phyloP scores from a whole-genome alignment of 192 early-diverging fungal species.

The Coemansia sp. region DNA sequence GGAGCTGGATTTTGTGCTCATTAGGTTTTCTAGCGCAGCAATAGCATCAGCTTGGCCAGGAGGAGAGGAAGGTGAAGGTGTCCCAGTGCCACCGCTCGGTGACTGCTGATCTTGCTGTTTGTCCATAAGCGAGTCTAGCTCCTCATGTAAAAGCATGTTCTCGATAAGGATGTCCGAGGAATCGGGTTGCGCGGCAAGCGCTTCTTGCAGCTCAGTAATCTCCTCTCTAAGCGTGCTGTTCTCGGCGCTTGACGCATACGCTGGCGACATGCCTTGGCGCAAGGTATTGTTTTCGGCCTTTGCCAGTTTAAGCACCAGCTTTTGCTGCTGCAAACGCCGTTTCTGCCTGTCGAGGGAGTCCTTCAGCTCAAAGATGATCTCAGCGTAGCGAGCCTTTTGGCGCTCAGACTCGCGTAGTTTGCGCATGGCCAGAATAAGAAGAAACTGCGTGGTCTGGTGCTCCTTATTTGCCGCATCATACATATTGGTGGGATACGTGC shows the following conservation, averaged over 20 bases:
- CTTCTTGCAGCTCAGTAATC: constrained; percentile 32
- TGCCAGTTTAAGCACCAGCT: constrained; percentile 42
- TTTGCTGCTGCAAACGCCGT: constrained; percentile 46
- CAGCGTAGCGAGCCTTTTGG: constrained; percentile 52
- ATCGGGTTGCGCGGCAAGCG: constrained; percentile 45
- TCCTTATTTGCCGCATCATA: constrained; percentile 17
- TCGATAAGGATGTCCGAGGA: constrained; percentile 43
- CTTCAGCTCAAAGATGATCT: constrained; percentile 54
- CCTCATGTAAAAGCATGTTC: constrained; percentile 41
- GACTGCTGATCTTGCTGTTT: constrained; percentile 2
- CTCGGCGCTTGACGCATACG: constrained; percentile 33
- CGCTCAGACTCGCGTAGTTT: constrained; percentile 55
- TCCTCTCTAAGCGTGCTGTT: constrained; percentile 47
- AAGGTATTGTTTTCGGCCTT: constrained; percentile 30
- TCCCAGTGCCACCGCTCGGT: not conserved
- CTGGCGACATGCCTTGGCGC: constrained; percentile 23
- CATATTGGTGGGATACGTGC: not conserved
- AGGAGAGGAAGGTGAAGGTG: not conserved
- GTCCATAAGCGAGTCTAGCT: constrained; percentile 17
- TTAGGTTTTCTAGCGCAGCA: constrained; percentile 21
- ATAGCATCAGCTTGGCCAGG: constrained; percentile 26
- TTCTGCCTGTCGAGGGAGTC: constrained; percentile 35
- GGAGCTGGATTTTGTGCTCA: constrained; percentile 15
- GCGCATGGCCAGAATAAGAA: constrained; percentile 55
- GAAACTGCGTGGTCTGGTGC: constrained; percentile 42